Percentiles rank a stretch among this genome's conserved stretches.
phyloP scores from a whole-genome alignment of 306 rosid genomes.

The Medicago lupulina region DNA sequence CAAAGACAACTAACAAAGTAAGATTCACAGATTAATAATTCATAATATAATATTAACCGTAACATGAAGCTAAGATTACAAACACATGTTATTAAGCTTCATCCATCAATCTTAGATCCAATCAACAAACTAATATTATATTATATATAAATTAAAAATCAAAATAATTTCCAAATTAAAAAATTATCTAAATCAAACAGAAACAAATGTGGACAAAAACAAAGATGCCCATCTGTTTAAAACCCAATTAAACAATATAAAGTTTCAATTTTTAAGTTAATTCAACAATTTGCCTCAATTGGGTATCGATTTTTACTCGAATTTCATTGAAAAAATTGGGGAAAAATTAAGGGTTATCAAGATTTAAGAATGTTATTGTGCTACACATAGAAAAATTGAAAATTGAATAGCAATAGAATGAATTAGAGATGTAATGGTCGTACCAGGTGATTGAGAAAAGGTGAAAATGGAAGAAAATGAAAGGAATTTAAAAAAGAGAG shows the following conservation, averaged over 20 bases:
- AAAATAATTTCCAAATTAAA: neutral
- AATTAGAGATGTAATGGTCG: neutral
- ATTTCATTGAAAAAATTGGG: neutral
- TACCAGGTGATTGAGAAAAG: conserved; percentile 39
- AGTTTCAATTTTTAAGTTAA: conserved; percentile 12
- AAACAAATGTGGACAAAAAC: conserved; percentile 11
- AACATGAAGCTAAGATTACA: conserved; percentile 46
- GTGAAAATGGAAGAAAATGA: conserved; percentile 26
- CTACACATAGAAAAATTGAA: conserved; percentile 6
- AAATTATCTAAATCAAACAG: neutral
- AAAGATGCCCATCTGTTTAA: conserved; percentile 1
- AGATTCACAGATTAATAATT: conserved; percentile 35
- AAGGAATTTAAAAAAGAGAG: conserved; percentile 28
- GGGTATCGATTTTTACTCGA: too few species aligned
- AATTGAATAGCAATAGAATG: neutral
- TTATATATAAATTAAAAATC: neutral
- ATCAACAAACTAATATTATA: conserved; percentile 35
- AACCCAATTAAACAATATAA: conserved; percentile 33
- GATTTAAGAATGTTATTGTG: neutral
- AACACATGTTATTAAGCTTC: conserved; percentile 62
- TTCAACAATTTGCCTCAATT: neutral
- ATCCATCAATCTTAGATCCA: conserved; percentile 53
- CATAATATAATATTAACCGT: conserved; percentile 48
- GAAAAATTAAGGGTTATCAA: neutral
- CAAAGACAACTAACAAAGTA: conserved; percentile 54